These are phyloP conservation scores for Linderniella brevidens DNA, from an alignment of 257 asterid genomes.

Conservation along the genomic window DNA sequence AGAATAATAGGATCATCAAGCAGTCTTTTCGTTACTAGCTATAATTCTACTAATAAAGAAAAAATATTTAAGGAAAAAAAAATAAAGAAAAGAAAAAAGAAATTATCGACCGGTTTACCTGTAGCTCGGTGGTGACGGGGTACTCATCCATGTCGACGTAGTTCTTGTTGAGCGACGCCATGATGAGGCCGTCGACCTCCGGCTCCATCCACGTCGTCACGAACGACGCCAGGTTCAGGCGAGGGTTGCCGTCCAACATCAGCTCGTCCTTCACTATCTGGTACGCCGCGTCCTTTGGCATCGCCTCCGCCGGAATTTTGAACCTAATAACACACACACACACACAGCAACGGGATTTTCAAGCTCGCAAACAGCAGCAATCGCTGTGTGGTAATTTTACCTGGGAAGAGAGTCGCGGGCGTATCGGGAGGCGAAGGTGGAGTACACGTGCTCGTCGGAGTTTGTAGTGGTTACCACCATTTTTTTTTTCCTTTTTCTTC, in stretches of 20 bases:
- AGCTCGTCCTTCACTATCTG: slow-evolving; percentile 41
- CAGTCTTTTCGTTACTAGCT: too few species aligned
- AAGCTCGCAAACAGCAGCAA: too few species aligned
- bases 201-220: slow-evolving; percentile 55
- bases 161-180: slow-evolving; percentile 32
- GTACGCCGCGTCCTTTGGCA: slow-evolving; percentile 46
- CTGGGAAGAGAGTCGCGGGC: slow-evolving; percentile 26
- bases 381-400: slow-evolving; percentile 3
- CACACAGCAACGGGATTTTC: too few species aligned
- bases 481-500: not conserved
- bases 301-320: slow-evolving; percentile 22
- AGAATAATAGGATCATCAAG: too few species aligned
- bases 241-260: slow-evolving; percentile 46
- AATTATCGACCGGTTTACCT: slow-evolving; percentile 20
- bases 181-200: slow-evolving; percentile 37
- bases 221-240: slow-evolving; percentile 42
- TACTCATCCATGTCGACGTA: slow-evolving; percentile 51
- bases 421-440: slow-evolving; percentile 41
- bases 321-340: slow-evolving; percentile 12
- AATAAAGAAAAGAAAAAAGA: not conserved
- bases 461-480: slow-evolving; percentile 20
- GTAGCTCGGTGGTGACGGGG: slow-evolving; percentile 51
- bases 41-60: too few species aligned
- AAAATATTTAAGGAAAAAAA: too few species aligned
- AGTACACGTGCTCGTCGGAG: slow-evolving; percentile 17